A percentile compares a stretch with the other conserved stretches of the same genome.
Evolutionary conservation across 495 filamentous ascomycete species (phyloP).

Genomic region (Oidiodendron maius): DNA sequence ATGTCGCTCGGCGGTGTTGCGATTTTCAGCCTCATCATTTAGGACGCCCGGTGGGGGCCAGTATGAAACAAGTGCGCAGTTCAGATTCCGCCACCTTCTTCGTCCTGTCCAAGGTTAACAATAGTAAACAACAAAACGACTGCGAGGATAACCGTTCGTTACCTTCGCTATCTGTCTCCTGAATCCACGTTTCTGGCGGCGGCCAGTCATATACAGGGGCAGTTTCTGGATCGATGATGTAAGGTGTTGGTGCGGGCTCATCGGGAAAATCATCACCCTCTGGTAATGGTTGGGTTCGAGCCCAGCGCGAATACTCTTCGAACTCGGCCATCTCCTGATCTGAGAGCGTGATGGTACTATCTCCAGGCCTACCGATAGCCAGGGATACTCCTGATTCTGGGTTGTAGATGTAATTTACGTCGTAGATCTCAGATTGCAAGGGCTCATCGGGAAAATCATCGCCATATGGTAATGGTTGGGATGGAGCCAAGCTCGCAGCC

Average conservation of each 20-base stretch:
- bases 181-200: conserved; percentile 8
- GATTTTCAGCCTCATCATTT: conserved; percentile 5
- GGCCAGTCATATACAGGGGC: conserved; percentile 1
- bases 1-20: conserved; percentile 6
- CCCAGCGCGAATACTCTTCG: conserved; percentile 1
- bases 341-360: background rate
- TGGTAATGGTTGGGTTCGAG: conserved; percentile 2
- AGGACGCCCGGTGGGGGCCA: background rate
- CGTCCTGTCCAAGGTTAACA: conserved; percentile 6
- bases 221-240: conserved; percentile 4
- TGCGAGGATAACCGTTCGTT: background rate
- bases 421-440: no score
- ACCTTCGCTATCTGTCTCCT: conserved; percentile 10
- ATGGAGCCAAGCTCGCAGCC: background rate
- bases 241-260: conserved; percentile 1
- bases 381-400: background rate
- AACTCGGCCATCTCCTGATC: background rate
- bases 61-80: background rate
- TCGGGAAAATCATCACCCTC: conserved; percentile 10
- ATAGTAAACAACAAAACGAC: background rate
- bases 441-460: conserved; percentile 6
- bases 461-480: conserved; percentile 4
- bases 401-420: no score
- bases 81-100: conserved; percentile 3
- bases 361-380: background rate